Conservation (phyloP, 129 eudicot genomes). For the Artemisia argyi region DNA sequence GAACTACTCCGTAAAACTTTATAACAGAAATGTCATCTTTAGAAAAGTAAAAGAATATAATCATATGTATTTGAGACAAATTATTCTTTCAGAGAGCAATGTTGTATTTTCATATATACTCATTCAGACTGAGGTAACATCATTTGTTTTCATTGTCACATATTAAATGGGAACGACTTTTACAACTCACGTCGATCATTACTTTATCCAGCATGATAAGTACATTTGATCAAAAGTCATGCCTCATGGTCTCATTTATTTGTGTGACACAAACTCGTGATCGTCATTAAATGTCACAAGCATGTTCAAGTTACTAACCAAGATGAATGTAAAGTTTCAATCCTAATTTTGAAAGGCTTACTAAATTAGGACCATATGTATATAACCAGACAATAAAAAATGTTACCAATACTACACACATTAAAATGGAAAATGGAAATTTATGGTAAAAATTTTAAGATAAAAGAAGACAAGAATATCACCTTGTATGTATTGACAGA, state of each 20-base stretch:
- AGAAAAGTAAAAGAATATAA: too few relatives aligned
- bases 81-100: too few relatives aligned
- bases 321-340: not conserved
- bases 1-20: too few relatives aligned
- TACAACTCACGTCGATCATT: too few relatives aligned
- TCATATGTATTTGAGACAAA: too few relatives aligned
- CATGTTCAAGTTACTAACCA: slow-evolving; percentile 1
- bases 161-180: too few relatives aligned
- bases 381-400: not conserved
- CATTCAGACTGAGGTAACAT: too few relatives aligned
- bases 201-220: slow-evolving; percentile 9
- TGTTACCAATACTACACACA: too few relatives aligned
- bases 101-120: too few relatives aligned
- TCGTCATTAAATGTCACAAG: not conserved
- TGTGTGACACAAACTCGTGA: not conserved
- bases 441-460: not conserved
- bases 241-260: slow-evolving; percentile 13
- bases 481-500: slow-evolving; percentile 63
- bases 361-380: not conserved
- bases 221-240: slow-evolving; percentile 23
- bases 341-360: not conserved
- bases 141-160: too few relatives aligned
- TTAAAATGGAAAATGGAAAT: too few relatives aligned
- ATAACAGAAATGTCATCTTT: too few relatives aligned
- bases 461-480: slow-evolving; percentile 1